Base-by-base conservation (phyloP, 2,329 filamentous ascomycete species). In the Colletotrichum sp. region DNA sequence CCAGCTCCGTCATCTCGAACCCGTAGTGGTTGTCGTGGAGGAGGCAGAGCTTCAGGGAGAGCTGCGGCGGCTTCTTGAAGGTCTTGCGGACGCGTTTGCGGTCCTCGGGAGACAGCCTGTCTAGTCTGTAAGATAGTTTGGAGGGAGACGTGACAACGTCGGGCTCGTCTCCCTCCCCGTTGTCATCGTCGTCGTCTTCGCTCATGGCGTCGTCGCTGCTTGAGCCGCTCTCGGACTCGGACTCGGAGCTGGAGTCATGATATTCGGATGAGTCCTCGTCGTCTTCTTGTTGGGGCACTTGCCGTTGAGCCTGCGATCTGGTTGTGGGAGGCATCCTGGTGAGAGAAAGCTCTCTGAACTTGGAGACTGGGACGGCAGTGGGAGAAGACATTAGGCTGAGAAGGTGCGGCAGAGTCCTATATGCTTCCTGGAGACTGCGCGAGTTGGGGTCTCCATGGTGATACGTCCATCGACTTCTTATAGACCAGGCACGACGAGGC, bases 1-100 rank as follows among this genome's bases (percentile, higher is more conserved):
- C 88, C 4, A 88, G 82, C 80, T 92, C 90, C 6, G 88, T 88
- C 83, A 92, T 86, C 78, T 91, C 86, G 75, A 92, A 92, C 64
- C 90, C 88, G 72, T 89, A 91, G 24, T 88, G 87, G 75, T 88
- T 79, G 28, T 86, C 85, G 59, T 87, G 84, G 55, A 86, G 84
- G 26, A 87, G 86, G 74, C 89, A 91, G 71, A 86, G 86, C 78
- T 90, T 86, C 8, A 92, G 81, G 0, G 86, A 83, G 74, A 92
- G 86, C 74, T 85, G 85, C 4, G 89, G 88, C 0, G 89, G 86
- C 13, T 89, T 86, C 36, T 82, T 83, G 76, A 90, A 88, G 28
- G 87, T 83, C 64, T 87, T 86, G 18, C 86, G 84, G 10, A 90
- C 84, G 4, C 82, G 79, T 8, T 82, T 79, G 67, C 85, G 85